A percentile compares a stretch with the other conserved stretches of the same genome.
Conservation (phyloP, 1,284 basidiomycete genomes). For the Trichosporon asahii region DNA sequence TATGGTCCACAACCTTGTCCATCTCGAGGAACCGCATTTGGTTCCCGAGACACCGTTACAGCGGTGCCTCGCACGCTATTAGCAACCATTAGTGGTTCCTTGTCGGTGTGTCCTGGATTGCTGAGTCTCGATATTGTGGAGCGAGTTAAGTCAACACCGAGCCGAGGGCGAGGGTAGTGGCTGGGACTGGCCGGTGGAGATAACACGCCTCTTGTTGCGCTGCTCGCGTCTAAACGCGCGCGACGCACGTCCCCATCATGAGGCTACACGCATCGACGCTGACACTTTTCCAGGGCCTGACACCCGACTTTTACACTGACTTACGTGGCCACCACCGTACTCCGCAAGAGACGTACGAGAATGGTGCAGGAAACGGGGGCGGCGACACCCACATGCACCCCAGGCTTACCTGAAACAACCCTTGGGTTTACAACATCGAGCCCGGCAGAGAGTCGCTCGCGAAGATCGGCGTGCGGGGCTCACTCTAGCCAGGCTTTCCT, state of each 20-base stretch:
- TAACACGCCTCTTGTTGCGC: not conserved
- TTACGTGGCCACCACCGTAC: slow-evolving; percentile 56
- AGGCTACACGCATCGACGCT: not conserved
- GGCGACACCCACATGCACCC: slow-evolving; percentile 46
- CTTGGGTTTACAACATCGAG: not conserved
- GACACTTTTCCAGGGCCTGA: slow-evolving; percentile 57
- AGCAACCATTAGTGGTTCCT: not conserved
- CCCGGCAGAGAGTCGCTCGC: not conserved
- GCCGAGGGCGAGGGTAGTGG: not conserved
- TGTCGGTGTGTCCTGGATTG: not conserved
- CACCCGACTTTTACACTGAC: slow-evolving; percentile 66
- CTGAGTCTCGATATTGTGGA: not conserved
- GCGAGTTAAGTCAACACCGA: not conserved
- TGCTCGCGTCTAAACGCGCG: not conserved
- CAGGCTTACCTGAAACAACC: slow-evolving; percentile 30
- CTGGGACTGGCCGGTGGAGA: not conserved
- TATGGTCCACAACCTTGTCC: not conserved
- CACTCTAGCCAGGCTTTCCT: not conserved
- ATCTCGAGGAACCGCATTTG: not conserved
- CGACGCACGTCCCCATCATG: too few species aligned
- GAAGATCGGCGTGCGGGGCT: slow-evolving; percentile 5
- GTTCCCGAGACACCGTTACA: slow-evolving; percentile 11
- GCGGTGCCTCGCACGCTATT: slow-evolving; percentile 12
- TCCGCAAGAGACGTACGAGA: slow-evolving; percentile 14
- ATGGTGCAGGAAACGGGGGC: slow-evolving; percentile 22